Conservation (phyloP, 2,329 filamentous ascomycete genomes). For the Cadophora gregata region DNA sequence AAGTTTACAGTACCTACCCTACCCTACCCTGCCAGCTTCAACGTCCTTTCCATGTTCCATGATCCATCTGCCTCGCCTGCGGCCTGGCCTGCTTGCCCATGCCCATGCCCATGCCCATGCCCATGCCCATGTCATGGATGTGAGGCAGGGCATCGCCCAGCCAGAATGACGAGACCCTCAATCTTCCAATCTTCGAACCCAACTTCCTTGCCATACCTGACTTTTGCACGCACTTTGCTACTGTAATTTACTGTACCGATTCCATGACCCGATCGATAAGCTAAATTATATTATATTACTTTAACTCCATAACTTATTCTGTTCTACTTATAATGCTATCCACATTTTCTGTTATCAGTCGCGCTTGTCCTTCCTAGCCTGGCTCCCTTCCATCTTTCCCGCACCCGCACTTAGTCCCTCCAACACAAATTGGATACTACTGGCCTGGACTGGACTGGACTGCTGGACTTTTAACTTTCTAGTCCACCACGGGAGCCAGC, state of each 20-base stretch:
- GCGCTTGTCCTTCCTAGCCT: neutral
- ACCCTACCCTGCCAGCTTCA: neutral
- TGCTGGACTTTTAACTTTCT: neutral
- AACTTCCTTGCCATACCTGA: neutral
- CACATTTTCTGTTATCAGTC: neutral
- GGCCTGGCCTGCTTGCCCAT: no score
- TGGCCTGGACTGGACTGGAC: neutral
- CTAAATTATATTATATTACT: neutral
- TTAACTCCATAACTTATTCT: neutral
- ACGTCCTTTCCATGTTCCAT: no score
- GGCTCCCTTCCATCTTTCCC: slow-evolving; percentile 15
- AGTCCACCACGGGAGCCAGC: neutral
- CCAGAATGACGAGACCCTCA: slow-evolving; percentile 8
- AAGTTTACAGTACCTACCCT: neutral
- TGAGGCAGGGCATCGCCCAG: neutral
- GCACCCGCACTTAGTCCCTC: slow-evolving; percentile 14
- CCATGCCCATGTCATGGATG: neutral
- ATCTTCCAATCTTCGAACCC: neutral
- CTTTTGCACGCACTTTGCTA: neutral
- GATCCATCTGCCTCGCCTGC: no score
- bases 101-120: no score
- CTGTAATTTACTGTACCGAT: no score
- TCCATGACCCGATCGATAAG: neutral
- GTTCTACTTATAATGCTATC: neutral
- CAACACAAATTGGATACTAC: no score